A percentile compares a stretch with the other conserved stretches of the same genome.
Evolutionary conservation across 2,329 filamentous ascomycete genomes (phyloP).

Genomic region (Raffaelea deltoideospora): DNA sequence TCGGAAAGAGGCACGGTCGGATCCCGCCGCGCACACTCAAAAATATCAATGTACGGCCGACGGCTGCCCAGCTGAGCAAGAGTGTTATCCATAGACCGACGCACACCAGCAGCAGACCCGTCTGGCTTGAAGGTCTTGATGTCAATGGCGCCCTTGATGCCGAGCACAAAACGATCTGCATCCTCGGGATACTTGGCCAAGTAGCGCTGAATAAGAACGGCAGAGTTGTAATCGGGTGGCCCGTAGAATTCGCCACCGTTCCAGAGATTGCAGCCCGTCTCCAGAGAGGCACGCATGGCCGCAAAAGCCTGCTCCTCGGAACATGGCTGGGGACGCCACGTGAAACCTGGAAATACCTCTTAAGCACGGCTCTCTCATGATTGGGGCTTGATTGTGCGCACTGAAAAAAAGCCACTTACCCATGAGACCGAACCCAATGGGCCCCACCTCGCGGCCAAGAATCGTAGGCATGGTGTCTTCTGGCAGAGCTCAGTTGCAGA

Average conservation of each 20-base stretch:
- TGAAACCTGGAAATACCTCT: slow-evolving; percentile 26
- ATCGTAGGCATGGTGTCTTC: slow-evolving; percentile 15
- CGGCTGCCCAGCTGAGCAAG: slow-evolving; percentile 33
- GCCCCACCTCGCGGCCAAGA: slow-evolving; percentile 15
- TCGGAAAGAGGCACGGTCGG: slow-evolving; percentile 25
- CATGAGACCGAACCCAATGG: slow-evolving; percentile 18
- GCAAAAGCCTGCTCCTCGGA: slow-evolving; percentile 34
- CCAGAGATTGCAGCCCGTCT: slow-evolving; percentile 32
- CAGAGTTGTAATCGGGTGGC: slow-evolving; percentile 35
- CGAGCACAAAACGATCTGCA: slow-evolving; percentile 43
- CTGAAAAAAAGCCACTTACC: slow-evolving; percentile 9
- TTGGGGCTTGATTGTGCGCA: too few relatives aligned
- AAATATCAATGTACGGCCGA: slow-evolving; percentile 42
- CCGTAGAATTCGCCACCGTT: slow-evolving; percentile 55
- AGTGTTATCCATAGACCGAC: slow-evolving; percentile 42
- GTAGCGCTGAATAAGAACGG: slow-evolving; percentile 45
- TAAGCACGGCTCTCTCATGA: too few relatives aligned
- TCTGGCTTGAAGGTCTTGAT: slow-evolving; percentile 22
- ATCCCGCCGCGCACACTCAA: slow-evolving; percentile 42
- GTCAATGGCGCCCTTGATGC: slow-evolving; percentile 40
- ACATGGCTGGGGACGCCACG: slow-evolving; percentile 23
- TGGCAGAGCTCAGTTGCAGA: neutral
- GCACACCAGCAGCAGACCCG: slow-evolving; percentile 36
- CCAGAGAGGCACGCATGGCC: slow-evolving; percentile 37
- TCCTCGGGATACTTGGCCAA: slow-evolving; percentile 50